phyloP scores from a whole-genome alignment of 805 yeast species.

The Pichia phayaonensis region DNA sequence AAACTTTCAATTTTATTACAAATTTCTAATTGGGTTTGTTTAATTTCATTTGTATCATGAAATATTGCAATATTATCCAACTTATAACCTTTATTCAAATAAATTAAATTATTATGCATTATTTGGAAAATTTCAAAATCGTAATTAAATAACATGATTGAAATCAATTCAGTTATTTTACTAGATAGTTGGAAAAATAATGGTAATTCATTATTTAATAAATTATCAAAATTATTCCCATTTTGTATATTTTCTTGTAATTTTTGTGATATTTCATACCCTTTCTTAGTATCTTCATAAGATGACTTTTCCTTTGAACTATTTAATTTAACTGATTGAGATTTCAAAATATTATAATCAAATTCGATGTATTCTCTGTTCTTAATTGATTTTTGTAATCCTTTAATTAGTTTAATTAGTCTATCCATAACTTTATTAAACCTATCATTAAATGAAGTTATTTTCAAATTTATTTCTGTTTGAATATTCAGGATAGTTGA shows the following conservation, averaged over 20 bases:
- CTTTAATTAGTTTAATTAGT: constrained; percentile 11
- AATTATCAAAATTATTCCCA: constrained; percentile 23
- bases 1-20: neutral
- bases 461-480: neutral
- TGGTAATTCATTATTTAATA: constrained; percentile 42
- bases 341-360: constrained; percentile 19
- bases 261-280: constrained; percentile 9
- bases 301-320: constrained; percentile 13
- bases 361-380: constrained; percentile 18
- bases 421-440: neutral
- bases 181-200: constrained; percentile 30
- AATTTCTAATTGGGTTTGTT: neutral
- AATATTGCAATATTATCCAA: neutral
- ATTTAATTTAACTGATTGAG: constrained; percentile 13
- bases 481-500: neutral
- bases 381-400: constrained; percentile 19
- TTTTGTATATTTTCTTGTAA: constrained; percentile 17
- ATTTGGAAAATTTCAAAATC: neutral
- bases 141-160: constrained; percentile 31
- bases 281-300: neutral
- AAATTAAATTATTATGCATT: neutral
- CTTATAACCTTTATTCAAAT: neutral
- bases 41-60: neutral
- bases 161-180: constrained; percentile 27
- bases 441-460: neutral